These are phyloP conservation scores for Elymus sibiricus DNA, from an alignment of 176 grass and related monocot species.

Conservation along the genomic window DNA sequence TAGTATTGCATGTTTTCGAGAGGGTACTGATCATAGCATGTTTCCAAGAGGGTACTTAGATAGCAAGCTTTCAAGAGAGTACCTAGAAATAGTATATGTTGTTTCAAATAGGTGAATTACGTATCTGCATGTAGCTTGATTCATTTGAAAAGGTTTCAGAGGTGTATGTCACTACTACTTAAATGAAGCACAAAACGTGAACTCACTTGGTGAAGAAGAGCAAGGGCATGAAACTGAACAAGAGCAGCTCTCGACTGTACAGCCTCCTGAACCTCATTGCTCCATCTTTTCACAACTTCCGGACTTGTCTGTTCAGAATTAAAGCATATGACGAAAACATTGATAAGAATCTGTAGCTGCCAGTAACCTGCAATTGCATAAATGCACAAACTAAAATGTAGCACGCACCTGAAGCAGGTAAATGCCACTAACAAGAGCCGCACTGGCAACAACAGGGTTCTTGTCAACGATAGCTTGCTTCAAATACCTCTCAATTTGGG, in stretches of 20 bases:
- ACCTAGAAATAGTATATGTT: not conserved
- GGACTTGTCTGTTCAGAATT: slow-evolving; percentile 67
- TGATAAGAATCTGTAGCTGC: not conserved
- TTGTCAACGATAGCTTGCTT: slow-evolving; percentile 99
- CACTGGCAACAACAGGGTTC: slow-evolving; percentile 96
- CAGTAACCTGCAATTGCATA: slow-evolving; percentile 4
- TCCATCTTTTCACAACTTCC: slow-evolving; percentile 98
- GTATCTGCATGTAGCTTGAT: not conserved
- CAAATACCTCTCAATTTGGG: slow-evolving; percentile 96
- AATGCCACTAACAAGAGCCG: slow-evolving; percentile 96
- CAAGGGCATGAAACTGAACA: slow-evolving; percentile 96
- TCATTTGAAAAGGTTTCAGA: not conserved
- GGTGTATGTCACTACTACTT: not conserved
- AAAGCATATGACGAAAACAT: slow-evolving; percentile 23
- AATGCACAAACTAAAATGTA: slow-evolving; percentile 6
- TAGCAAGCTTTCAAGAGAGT: not conserved
- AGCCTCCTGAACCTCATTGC: slow-evolving; percentile 99
- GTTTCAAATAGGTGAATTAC: not conserved
- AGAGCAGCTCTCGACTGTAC: slow-evolving; percentile 93
- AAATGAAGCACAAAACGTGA: not conserved
- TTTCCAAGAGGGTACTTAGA: not conserved
- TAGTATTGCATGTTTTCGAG: not conserved
- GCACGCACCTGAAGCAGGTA: slow-evolving; percentile 83
- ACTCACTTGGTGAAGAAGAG: slow-evolving; percentile 92
- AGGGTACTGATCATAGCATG: not conserved